Evolutionary conservation across 169 alveolate species (phyloP), one percentile per base, ranked within the genome.

Genomic region (Plasmodium fragile): DNA sequence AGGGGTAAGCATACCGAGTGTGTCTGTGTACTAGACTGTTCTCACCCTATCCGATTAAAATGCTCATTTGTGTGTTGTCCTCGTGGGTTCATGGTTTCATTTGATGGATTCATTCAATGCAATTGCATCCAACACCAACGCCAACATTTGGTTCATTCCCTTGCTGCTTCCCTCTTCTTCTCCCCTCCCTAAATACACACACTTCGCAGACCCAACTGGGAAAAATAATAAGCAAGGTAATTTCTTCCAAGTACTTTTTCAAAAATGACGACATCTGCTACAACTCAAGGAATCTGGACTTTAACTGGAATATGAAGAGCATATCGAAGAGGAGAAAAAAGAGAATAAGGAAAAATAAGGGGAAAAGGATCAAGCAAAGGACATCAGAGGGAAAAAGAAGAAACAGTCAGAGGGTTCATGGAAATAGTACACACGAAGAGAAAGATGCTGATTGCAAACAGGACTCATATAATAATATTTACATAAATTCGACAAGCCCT

Each of bases 251-350:
- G 53, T 89, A 89, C 36, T 89, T 89, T 52, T 89, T 89, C 83
- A 89, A 89, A 89, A 89, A 89, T 89, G 94, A 89, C 28, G 94
- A 89, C 55, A 89, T 89, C 59, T 78, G 83, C 18, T 89, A 89
- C 81, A 78, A 89, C 71, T 52, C 87, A 3, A 89, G 71, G 53
- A 52, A 89, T 22, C 18, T 89, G 45, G 94, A 78, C 45, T 89
- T 89, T 28, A 79, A 78, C 2, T 89, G 94, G 94, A 13, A 65
- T 11, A 11, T 55, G 25, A 89, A 89, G 52, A 79, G 43, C 16
- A 80, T 32, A 10, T 7, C 69, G 25, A 52, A 39, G 49, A 89
- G 79, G 59, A 77, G 53, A 59, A 65, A 45, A 22, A 52, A 55
- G 32, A 87, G 69, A 16, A 30, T 18, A 41, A n/a, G 39, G 2